phyloP scores from a whole-genome alignment of 169 alveolate genomes.

The Babesia sp. region DNA sequence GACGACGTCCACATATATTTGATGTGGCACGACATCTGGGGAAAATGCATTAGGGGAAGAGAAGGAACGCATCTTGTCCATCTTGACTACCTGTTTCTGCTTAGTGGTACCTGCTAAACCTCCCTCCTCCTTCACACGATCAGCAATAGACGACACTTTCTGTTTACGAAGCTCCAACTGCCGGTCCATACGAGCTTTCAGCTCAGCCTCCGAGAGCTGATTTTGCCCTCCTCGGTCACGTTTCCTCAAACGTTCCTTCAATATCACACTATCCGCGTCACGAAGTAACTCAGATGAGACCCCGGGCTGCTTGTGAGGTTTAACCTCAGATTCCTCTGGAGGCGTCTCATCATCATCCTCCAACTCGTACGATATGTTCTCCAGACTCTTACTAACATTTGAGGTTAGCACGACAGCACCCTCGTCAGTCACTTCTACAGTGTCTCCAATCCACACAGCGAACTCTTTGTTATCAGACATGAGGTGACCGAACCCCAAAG shows the following conservation, averaged over 20 bases:
- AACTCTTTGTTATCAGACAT: constrained; percentile 69
- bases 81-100: constrained; percentile 78
- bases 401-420: constrained; percentile 76
- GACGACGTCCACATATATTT: constrained; percentile 82
- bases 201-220: constrained; percentile 70
- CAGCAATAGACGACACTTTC: constrained; percentile 84
- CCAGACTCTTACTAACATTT: constrained; percentile 76
- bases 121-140: constrained; percentile 79
- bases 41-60: constrained; percentile 82
- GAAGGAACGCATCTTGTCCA: constrained; percentile 84
- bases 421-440: constrained; percentile 76
- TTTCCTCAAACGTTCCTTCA: constrained; percentile 72
- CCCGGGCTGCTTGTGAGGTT: constrained; percentile 66
- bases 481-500: constrained; percentile 83
- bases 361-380: constrained; percentile 81
- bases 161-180: constrained; percentile 82
- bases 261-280: constrained; percentile 77
- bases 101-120: constrained; percentile 75
- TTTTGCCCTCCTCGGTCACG: constrained; percentile 68
- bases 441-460: constrained; percentile 89
- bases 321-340: constrained; percentile 19
- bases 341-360: constrained; percentile 80
- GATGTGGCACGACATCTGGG: constrained; percentile 79
- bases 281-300: constrained; percentile 73
- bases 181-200: constrained; percentile 69